phyloP scores from a whole-genome alignment of 805 yeast species.

The Yamadazyma akitaensis region DNA sequence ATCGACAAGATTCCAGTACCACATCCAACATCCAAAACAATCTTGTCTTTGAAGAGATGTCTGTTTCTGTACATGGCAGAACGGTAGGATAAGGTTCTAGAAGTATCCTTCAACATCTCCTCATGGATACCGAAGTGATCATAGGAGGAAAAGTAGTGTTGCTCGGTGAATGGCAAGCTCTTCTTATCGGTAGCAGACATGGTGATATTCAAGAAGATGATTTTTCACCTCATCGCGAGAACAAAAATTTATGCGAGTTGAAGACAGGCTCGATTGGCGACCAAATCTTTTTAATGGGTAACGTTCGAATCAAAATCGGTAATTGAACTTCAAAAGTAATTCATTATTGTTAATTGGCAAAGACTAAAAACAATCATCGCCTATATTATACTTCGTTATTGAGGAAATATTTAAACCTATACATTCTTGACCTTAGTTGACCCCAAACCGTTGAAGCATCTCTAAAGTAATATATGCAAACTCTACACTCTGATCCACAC shows the following conservation, averaged over 20 bases:
- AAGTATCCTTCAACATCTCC: conserved; percentile 95
- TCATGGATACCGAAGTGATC: conserved; percentile 98
- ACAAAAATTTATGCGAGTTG: neutral
- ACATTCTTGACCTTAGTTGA: neutral
- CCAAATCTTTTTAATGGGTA: neutral
- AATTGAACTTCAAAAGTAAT: no score
- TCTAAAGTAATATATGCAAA: conserved; percentile 43
- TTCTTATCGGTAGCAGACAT: conserved; percentile 66
- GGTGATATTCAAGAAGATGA: neutral
- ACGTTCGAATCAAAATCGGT: no score
- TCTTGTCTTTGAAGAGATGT: conserved; percentile 84
- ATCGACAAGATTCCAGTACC: conserved; percentile 97
- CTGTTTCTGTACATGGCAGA: conserved; percentile 89
- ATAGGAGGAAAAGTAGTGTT: conserved; percentile 92
- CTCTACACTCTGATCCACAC: conserved; percentile 52
- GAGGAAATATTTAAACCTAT: neutral
- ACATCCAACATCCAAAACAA: conserved; percentile 97
- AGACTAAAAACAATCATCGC: neutral
- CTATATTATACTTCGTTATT: neutral
- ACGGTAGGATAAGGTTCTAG: conserved; percentile 87
- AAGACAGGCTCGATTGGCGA: neutral
- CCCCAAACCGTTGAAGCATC: conserved; percentile 3
- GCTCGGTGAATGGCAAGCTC: conserved; percentile 68
- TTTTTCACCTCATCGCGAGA: conserved; percentile 4
- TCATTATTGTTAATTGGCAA: no score